Conservation (phyloP, 305 asterid genomes). For the Fraxinus latifolia region DNA sequence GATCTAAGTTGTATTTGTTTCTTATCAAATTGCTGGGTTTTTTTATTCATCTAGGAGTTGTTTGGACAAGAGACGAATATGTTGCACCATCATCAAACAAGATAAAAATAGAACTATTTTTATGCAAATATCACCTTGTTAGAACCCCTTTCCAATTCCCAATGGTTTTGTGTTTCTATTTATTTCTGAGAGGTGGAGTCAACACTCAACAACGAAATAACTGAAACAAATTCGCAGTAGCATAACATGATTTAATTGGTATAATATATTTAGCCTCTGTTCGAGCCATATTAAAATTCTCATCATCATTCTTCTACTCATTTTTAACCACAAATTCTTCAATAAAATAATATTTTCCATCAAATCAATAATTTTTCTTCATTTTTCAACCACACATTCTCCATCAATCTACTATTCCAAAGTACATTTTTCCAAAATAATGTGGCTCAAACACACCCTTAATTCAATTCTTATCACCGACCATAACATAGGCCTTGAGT, state of each 20-base stretch:
- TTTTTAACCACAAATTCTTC: no score
- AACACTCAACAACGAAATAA: not conserved
- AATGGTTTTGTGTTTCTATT: not conserved
- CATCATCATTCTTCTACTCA: no score
- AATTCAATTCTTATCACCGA: not conserved
- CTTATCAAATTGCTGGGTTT: not conserved
- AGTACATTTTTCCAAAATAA: no score
- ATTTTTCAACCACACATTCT: no score
- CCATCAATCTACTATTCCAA: no score
- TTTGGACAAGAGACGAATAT: not conserved
- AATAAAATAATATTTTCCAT: no score
- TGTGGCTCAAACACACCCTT: no score
- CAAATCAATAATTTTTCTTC: no score
- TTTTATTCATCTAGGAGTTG: not conserved
- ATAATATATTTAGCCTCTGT: no score
- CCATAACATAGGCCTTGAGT: not conserved
- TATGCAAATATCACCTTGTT: not conserved
- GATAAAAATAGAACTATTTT: not conserved
- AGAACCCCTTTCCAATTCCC: not conserved
- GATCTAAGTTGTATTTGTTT: not conserved
- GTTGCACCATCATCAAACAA: not conserved
- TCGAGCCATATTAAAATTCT: no score
- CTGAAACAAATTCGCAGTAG: not conserved
- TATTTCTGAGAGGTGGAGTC: not conserved
- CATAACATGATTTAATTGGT: not conserved